phyloP scores from a whole-genome alignment of 257 asterid species.

The Solanum dulcamara region DNA sequence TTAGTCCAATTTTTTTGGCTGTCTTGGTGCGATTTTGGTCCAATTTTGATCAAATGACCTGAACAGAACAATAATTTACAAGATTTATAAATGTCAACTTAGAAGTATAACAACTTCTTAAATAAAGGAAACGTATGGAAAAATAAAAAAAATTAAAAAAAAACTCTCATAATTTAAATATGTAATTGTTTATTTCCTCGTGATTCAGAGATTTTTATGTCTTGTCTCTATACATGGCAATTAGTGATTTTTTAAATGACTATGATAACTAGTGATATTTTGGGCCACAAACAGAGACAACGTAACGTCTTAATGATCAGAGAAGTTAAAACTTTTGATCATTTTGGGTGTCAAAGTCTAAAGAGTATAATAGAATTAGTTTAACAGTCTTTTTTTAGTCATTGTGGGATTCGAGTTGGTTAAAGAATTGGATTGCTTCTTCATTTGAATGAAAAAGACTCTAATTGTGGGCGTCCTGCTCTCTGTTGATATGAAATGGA shows the following conservation, averaged over 20 bases:
- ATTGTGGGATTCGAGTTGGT: background rate
- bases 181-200: background rate
- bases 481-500: background rate
- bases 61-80: no score
- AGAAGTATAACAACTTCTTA: background rate
- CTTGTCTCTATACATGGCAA: background rate
- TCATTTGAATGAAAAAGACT: background rate
- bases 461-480: background rate
- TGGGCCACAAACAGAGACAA: background rate
- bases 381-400: background rate
- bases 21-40: no score
- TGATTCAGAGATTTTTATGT: no score
- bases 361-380: background rate
- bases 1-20: background rate
- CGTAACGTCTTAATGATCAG: background rate
- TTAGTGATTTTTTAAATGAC: background rate
- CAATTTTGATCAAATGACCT: no score
- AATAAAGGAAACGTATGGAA: background rate
- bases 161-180: background rate
- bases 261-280: background rate
- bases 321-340: background rate
- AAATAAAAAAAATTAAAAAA: no score
- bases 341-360: background rate
- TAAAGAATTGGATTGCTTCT: background rate
- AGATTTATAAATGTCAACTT: background rate